Evolutionary conservation across 78 protist species (phyloP).

Genomic region (Salpingoeca rosetta): DNA sequence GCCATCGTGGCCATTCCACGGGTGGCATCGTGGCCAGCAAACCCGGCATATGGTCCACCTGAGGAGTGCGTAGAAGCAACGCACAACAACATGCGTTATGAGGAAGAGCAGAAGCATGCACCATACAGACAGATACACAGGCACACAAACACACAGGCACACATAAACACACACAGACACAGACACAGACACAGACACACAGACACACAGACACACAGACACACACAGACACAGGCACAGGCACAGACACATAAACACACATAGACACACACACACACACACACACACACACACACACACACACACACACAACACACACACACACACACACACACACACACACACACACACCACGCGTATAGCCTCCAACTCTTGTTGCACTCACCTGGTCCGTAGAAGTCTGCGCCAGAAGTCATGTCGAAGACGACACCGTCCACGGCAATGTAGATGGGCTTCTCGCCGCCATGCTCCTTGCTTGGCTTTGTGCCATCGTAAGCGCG

Average conservation of each 20-base stretch:
- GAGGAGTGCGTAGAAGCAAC: no score
- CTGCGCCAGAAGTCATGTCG: neutral
- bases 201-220: neutral
- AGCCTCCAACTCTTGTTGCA: no score
- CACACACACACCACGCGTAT: no score
- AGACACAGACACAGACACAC: neutral
- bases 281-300: no score
- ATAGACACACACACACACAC: no score
- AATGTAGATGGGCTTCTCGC: neutral
- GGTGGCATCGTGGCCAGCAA: neutral
- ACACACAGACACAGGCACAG: neutral
- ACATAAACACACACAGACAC: neutral
- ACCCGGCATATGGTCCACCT: neutral
- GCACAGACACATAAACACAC: neutral
- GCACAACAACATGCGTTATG: neutral
- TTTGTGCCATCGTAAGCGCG: neutral
- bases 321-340: neutral
- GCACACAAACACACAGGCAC: neutral
- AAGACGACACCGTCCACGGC: neutral
- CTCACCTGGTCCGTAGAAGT: neutral
- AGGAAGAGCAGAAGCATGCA: neutral
- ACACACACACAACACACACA: neutral
- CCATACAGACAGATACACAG: neutral
- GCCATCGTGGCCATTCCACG: neutral
- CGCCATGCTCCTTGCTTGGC: neutral